Base-by-base conservation (phyloP, 2,329 filamentous ascomycete genomes). In the Ascochyta lentis region DNA sequence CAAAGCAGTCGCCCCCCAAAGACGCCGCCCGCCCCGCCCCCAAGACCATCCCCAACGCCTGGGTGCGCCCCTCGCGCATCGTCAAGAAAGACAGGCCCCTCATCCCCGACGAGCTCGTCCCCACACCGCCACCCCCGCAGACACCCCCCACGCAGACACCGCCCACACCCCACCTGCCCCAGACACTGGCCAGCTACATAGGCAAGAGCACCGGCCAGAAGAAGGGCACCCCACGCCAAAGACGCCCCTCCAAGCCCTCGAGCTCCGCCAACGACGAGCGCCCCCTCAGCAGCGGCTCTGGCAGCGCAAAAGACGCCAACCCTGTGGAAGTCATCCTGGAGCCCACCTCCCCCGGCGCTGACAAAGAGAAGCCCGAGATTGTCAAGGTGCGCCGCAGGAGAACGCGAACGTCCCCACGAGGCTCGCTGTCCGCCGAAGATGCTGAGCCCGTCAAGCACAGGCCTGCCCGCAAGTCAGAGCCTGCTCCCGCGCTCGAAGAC, bases 1-100 rank as follows among this genome's bases (percentile, higher is more conserved):
- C 86, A 77, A 88, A 86, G 69, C 68, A 69, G 52, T 71, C 72
- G 5, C 70, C 72, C 27, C 69, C 71, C 4, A 76, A 76, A 37
- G 70, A 73, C 27, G 51, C 59, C 10, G 55, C 60, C 37, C 68
- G 67, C n/a, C 64, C 69, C 1, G 63, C 70, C 31, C 71, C 72
- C 23, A 75, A 76, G 60, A 66, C 64, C 26, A 67, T 74, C 9
- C 71, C 74, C 35, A 76, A 70, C 33, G 73, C 69, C 34, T 77
- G 74, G 74, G 74, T 77, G 47, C 69, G 74, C 7, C 73, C 74
- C 38, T 69, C 71, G 5, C 66, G 66, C 54, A 63, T 66, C 27
- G 61, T 66, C 44, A 66, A 68, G 50, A 65, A 63, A 31, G 63
- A 64, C 51, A 49, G 42, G 33, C 52, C 53, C 7, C 37, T 41